A percentile compares a stretch with the other conserved stretches of the same genome.
Evolutionary conservation across 164 flowering plant species (phyloP).

Genomic region (Stephania japonica): DNA sequence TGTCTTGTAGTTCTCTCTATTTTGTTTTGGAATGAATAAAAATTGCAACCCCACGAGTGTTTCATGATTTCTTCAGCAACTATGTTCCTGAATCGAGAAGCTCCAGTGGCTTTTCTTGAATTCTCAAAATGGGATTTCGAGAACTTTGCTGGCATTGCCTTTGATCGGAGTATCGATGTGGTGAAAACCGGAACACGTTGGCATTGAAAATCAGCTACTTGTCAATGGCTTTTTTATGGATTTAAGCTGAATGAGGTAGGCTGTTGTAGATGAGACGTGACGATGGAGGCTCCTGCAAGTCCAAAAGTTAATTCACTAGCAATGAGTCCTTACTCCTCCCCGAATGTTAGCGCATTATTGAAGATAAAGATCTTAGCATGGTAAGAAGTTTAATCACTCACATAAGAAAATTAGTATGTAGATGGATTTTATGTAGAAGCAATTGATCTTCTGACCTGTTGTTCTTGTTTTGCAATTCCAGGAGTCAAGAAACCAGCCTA

Average conservation of each 20-base stretch:
- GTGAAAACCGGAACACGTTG: too few relatives aligned
- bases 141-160: neutral
- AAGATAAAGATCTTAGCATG: slow-evolving; percentile 71
- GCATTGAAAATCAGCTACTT: neutral
- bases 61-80: slow-evolving; percentile 10
- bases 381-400: slow-evolving; percentile 25
- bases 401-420: neutral
- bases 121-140: slow-evolving; percentile 15
- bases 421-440: too few relatives aligned
- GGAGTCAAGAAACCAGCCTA: slow-evolving; percentile 86
- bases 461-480: slow-evolving; percentile 24
- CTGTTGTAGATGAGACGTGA: slow-evolving; percentile 5
- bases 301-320: slow-evolving; percentile 33
- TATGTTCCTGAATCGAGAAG: slow-evolving; percentile 24
- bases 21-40: slow-evolving; percentile 36
- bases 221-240: neutral
- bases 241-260: neutral
- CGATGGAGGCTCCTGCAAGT: slow-evolving; percentile 45
- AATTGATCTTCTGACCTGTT: neutral
- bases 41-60: slow-evolving; percentile 14
- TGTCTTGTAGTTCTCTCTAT: neutral
- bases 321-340: slow-evolving; percentile 71
- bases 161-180: neutral
- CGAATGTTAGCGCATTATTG: slow-evolving; percentile 59
- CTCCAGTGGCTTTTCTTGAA: slow-evolving; percentile 12